Conservation (phyloP, 2,329 filamentous ascomycete genomes). For the Diaporthe amygdali region DNA sequence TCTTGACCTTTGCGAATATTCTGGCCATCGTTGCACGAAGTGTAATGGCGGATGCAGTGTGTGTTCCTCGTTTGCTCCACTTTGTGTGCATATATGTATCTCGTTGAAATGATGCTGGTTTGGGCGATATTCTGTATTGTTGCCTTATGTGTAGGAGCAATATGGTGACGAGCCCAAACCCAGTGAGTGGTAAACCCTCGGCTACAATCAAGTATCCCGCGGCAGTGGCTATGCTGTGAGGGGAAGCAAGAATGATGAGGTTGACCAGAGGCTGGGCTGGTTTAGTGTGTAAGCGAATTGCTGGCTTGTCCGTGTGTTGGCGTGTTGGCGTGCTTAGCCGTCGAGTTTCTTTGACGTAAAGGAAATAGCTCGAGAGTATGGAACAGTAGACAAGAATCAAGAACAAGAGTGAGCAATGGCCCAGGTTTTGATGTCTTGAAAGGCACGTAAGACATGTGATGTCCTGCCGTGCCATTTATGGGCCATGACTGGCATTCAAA, state of each 20-base stretch:
- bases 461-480: neutral
- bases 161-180: neutral
- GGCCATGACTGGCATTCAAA: neutral
- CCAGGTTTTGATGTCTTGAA: neutral
- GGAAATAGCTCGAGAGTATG: neutral
- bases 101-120: neutral
- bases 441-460: neutral
- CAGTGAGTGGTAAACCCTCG: neutral
- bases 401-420: neutral
- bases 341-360: neutral
- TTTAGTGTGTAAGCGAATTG: neutral
- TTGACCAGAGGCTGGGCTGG: neutral
- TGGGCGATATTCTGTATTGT: neutral
- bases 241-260: neutral
- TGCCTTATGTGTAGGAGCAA: neutral
- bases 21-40: neutral
- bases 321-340: slow-evolving; percentile 3
- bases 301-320: neutral
- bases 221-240: neutral
- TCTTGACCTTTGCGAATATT: slow-evolving; percentile 12
- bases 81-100: neutral
- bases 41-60: neutral
- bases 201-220: neutral
- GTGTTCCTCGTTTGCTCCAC: neutral
- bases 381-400: neutral